Evolutionary conservation across 2,329 filamentous ascomycete species (phyloP).

Genomic region (Colletotrichum echinochloae): DNA sequence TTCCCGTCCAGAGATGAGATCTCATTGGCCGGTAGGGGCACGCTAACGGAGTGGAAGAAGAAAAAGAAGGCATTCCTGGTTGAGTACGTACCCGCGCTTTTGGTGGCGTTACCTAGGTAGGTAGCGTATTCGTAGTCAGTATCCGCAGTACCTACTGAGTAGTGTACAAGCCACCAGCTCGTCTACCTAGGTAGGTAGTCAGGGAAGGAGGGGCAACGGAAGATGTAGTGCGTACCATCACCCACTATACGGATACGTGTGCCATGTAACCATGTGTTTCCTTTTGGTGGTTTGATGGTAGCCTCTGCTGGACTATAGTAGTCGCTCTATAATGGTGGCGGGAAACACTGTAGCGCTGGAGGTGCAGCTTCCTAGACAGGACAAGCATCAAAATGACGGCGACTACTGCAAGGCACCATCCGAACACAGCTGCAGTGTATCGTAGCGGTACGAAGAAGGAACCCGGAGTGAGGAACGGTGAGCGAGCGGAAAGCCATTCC

Average conservation of each 20-base stretch:
- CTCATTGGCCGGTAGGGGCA: slow-evolving; percentile 17
- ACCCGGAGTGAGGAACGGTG: slow-evolving; percentile 11
- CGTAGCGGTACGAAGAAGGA: background rate
- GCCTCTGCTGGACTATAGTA: background rate
- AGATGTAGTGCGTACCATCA: slow-evolving; percentile 21
- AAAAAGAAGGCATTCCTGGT: slow-evolving; percentile 17
- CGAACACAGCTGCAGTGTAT: slow-evolving; percentile 29
- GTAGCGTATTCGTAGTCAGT: background rate
- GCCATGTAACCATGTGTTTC: slow-evolving; percentile 22
- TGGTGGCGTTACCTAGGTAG: no score
- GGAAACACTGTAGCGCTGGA: slow-evolving; percentile 30
- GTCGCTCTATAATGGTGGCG: slow-evolving; percentile 15
- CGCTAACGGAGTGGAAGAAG: slow-evolving; percentile 19
- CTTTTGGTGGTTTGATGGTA: slow-evolving; percentile 12
- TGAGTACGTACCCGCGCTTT: slow-evolving; percentile 13
- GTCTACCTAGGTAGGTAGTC: background rate
- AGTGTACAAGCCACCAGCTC: background rate
- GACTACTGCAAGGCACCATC: slow-evolving; percentile 42
- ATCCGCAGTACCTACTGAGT: no score
- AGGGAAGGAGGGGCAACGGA: slow-evolving; percentile 27
- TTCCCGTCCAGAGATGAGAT: slow-evolving; percentile 13
- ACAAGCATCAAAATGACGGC: slow-evolving; percentile 34
- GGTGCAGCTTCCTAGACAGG: slow-evolving; percentile 39
- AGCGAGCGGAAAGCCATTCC: background rate
- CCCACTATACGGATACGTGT: no score